Base-by-base conservation (phyloP, 1,139 yeast genomes). In the Nakaseomyces kungkrabaensis region DNA sequence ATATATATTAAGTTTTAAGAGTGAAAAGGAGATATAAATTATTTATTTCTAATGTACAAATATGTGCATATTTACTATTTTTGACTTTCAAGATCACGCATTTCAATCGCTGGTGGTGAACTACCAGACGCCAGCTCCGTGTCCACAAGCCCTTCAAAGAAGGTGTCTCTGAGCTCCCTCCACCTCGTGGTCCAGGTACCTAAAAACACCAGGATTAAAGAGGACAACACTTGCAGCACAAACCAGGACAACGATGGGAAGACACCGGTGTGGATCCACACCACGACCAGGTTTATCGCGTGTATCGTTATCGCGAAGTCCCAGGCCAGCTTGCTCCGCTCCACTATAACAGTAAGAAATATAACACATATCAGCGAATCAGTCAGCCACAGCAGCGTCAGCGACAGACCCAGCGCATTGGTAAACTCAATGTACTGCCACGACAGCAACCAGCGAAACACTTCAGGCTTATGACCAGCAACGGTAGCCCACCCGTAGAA, bases 241-340 rank as follows among this genome's bases (percentile, higher is more conserved):
- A 97, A 88, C 97, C 97, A 92, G 47, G 84, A 72, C 8, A 82
- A 58, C 38, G 82, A 78, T 0, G 97, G 97, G 56, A 90, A 77
- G 41, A 74, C 71, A 1, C 82, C 78, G 5, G 85, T 73, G 56
- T 78, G 81, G 1, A 77, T 54, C 81, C 89, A 82, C 0, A 81
- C 87, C 5, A 87, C 81, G 3, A 82, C 50, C 38, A 90, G 68
- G 67, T 90, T 85, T 49, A 92, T 77, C 17, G 86, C 81, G 66
- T 92, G 97, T 13, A 92, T 71, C 0, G 98, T 90, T 34, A 92
- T 64, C 10, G 96, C 96, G 70, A 90, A 92, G 67, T 92, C 98
- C 85, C 96, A 85, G 0, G 97, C 97, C 51, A 92, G 71, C 66
- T 90, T 92, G 41, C 95, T 85, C 53, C 97, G 73, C 0, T 97